Evolutionary conservation across 2,329 filamentous ascomycete species (phyloP).

Genomic region (Torrubiellomyces zombiae): DNA sequence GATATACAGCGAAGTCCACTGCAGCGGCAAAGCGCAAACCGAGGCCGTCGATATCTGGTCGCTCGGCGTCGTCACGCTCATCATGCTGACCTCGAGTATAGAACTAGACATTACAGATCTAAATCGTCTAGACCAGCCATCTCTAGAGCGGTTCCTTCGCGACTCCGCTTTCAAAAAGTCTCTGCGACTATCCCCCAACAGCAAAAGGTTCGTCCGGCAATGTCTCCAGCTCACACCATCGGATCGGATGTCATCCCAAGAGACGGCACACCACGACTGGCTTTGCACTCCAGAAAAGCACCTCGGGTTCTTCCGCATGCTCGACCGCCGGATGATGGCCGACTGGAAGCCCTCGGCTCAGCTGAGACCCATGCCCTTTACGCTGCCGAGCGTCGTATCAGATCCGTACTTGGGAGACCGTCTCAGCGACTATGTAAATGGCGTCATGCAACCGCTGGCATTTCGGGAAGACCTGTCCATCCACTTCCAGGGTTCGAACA

Average conservation of each 20-base stretch:
- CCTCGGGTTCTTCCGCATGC: constrained; percentile 13
- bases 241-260: constrained; percentile 11
- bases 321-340: constrained; percentile 13
- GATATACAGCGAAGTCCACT: constrained; percentile 22
- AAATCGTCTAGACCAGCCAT: constrained; percentile 11
- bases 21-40: constrained; percentile 12
- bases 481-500: too few species aligned
- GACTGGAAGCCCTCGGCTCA: constrained; percentile 11
- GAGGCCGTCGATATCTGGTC: constrained; percentile 34
- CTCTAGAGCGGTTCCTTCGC: constrained; percentile 8
- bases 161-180: constrained; percentile 5
- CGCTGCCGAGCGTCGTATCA: constrained; percentile 12
- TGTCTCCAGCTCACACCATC: constrained; percentile 14
- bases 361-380: constrained; percentile 17
- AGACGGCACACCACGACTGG: constrained; percentile 17
- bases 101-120: constrained; percentile 9
- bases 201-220: constrained; percentile 12
- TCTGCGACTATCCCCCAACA: constrained; percentile 9
- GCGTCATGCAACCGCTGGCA: too few species aligned
- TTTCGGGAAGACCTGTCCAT: too few species aligned
- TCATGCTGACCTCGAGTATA: constrained; percentile 13
- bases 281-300: constrained; percentile 15
- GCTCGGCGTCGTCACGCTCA: constrained; percentile 27
- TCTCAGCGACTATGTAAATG: too few species aligned
- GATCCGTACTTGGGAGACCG: too few species aligned